phyloP scores from a whole-genome alignment of 2,329 filamentous ascomycete genomes.

The Parasarocladium wereldwijsianum region DNA sequence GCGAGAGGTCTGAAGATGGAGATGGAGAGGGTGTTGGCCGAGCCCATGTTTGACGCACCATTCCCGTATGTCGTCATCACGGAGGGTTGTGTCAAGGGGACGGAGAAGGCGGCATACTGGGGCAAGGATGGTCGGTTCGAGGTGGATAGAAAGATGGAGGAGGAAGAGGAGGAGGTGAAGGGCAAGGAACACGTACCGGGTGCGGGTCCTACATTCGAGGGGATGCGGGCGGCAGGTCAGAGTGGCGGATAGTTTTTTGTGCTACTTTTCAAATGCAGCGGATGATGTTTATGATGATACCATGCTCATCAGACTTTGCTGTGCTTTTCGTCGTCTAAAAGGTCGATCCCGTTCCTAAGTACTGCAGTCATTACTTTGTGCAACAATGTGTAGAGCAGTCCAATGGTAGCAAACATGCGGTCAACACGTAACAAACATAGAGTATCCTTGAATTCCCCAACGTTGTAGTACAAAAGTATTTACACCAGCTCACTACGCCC shows the following conservation, averaged over 20 bases:
- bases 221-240: conserved; percentile 29
- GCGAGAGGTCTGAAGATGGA: conserved; percentile 67
- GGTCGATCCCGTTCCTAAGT: too few species aligned
- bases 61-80: conserved; percentile 63
- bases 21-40: conserved; percentile 63
- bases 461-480: conserved; percentile 29
- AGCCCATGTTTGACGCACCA: conserved; percentile 71
- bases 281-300: too few species aligned
- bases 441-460: conserved; percentile 16
- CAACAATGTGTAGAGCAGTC: too few species aligned
- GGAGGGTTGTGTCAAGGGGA: conserved; percentile 49
- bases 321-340: too few species aligned
- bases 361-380: too few species aligned
- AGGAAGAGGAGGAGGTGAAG: conserved; percentile 38
- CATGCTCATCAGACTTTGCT: too few species aligned
- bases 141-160: conserved; percentile 50
- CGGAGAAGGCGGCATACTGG: conserved; percentile 46
- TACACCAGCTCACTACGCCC: conserved; percentile 15
- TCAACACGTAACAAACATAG: conserved; percentile 14
- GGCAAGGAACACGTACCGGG: not conserved
- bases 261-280: too few species aligned
- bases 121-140: conserved; percentile 57
- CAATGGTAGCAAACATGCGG: conserved; percentile 8
- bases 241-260: conserved; percentile 34
- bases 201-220: conserved; percentile 19